These are phyloP conservation scores for Dendrothele bispora DNA, from an alignment of 768 basidiomycete species.

Conservation along the genomic window DNA sequence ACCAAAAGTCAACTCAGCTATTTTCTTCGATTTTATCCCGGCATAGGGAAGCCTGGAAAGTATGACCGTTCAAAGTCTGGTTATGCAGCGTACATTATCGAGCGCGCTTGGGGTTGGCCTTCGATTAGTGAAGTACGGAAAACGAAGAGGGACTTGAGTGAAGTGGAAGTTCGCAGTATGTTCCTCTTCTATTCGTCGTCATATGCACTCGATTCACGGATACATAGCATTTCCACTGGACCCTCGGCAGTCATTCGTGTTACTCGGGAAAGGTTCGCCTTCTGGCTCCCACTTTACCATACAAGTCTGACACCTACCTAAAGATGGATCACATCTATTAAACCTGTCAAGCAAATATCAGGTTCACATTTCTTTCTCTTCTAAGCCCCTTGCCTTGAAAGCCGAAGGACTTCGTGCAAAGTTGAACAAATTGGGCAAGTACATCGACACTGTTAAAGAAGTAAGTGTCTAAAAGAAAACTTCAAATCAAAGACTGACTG, in stretches of 20 bases:
- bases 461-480: conserved; percentile 30
- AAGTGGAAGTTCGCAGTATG: conserved; percentile 47
- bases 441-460: conserved; percentile 48
- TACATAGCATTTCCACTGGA: conserved; percentile 54
- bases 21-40: no score
- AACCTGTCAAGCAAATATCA: conserved; percentile 58
- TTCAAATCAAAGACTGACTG: not conserved
- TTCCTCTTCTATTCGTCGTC: conserved; percentile 10
- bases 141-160: conserved; percentile 48
- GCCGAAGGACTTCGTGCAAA: conserved; percentile 58
- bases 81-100: conserved; percentile 54
- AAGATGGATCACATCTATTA: conserved; percentile 67
- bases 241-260: conserved; percentile 62
- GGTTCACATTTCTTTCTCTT: conserved; percentile 59
- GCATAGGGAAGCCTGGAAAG: conserved; percentile 15
- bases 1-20: conserved; percentile 57
- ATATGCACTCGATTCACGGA: no score
- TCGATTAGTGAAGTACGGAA: conserved; percentile 53
- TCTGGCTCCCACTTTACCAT: not conserved
- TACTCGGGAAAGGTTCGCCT: conserved; percentile 67
- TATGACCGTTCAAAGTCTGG: conserved; percentile 43
- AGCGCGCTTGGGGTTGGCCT: conserved; percentile 70
- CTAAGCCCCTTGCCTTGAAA: conserved; percentile 55
- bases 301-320: conserved; percentile 2
- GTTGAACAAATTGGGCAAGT: conserved; percentile 45